phyloP scores from a whole-genome alignment of 2,329 filamentous ascomycete genomes.

The Pseudocercospora crystallina region DNA sequence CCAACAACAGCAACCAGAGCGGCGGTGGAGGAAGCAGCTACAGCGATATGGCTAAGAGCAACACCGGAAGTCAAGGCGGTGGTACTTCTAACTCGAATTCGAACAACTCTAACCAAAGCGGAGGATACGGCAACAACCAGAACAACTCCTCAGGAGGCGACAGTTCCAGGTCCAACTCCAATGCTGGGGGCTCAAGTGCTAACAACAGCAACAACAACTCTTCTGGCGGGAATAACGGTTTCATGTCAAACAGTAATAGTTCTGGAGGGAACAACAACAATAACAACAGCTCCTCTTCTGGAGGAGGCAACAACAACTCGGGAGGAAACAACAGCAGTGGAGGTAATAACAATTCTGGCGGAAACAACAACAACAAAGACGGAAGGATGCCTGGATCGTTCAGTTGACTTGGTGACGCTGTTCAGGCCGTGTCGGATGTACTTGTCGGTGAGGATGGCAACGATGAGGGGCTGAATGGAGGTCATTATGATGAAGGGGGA shows the following conservation, averaged over 20 bases:
- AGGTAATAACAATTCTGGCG: not conserved
- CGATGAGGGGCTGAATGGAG: no score
- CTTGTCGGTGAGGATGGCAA: no score
- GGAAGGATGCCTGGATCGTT: not conserved
- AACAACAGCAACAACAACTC: not conserved
- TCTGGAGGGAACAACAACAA: not conserved
- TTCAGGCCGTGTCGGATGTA: no score
- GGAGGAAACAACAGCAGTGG: not conserved
- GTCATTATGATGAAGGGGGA: no score
- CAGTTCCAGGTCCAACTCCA: not conserved
- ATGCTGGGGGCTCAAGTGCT: not conserved
- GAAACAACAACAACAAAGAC: not conserved
- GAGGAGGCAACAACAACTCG: not conserved
- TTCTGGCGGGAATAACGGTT: not conserved
- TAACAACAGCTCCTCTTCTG: not conserved
- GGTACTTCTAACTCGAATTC: not conserved
- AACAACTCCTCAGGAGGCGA: not conserved
- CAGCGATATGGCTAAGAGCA: not conserved
- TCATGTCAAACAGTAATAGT: not conserved
- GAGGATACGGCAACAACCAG: not conserved
- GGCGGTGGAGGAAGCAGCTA: not conserved
- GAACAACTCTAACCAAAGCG: not conserved
- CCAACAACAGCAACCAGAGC: slow-evolving; percentile 2
- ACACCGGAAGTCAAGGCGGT: not conserved
- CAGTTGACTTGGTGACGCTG: no score